Base-by-base conservation (phyloP, 495 filamentous ascomycete genomes). In the Gamarada debralockiae region DNA sequence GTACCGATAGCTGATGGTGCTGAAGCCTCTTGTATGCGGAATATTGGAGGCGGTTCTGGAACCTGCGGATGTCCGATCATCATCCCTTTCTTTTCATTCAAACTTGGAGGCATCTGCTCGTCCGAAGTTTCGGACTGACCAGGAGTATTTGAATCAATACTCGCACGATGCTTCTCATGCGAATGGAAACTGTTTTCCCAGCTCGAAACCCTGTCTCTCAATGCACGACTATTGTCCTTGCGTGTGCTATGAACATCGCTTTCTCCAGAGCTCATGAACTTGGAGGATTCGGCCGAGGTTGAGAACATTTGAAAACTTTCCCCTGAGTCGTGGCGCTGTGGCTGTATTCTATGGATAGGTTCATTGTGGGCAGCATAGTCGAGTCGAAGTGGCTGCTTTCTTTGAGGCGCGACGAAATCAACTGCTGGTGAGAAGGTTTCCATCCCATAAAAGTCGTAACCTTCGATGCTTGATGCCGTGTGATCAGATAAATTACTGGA, bases 281-380 rank as follows among this genome's bases (percentile, higher is more conserved):
- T 72, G 0, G 66, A 67, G 17, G 70, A 74, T 15, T 83, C 79
- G 12, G 82, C 81, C 2, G 88, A 91, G 7, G 84, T 78, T n/a
- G 85, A 90, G 64, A 95, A 90, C 73, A 93, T 81, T 27, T 85
- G 80, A 57, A 89, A 89, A 58, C 87, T 91, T 54, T 92, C 90
- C 20, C 83, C 79, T 1, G 90, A 95, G 56, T 90, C 83, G 41
- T 86, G 84, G 18, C 86, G 77, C 20, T 76, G 61, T 0, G 36
- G 42, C 25, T 69, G 67, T 18, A 73, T 69, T 15, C 67, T 57
- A 34, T 18, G 52, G 48, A 14, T 50, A 62, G 1, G 61, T 65
- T 13, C 65, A 65, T 58, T 54, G 3, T 57, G 53, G n/a, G 53
- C 61, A 0, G 24, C 39, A 25, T 65, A 70, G 24, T 70, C 70